Evolutionary conservation across 176 grass and related monocot species (phyloP).

Genomic region (Zea luxurians): DNA sequence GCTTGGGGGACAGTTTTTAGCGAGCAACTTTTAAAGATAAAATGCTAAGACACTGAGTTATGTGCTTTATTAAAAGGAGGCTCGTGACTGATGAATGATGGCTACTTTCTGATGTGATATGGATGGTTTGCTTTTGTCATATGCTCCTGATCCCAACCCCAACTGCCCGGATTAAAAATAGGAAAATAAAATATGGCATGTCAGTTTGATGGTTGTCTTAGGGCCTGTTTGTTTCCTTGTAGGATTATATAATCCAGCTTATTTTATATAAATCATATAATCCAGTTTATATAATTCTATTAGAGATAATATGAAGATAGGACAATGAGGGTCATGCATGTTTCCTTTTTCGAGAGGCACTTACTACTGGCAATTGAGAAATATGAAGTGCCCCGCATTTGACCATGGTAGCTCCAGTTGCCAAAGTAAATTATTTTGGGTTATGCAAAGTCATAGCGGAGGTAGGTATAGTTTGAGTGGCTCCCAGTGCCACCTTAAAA

Average conservation of each 20-base stretch:
- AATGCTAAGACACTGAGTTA: background rate
- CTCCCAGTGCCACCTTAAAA: background rate
- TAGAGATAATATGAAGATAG: constrained; percentile 36
- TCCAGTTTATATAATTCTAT: background rate
- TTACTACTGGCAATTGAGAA: constrained; percentile 24
- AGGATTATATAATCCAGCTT: too few species aligned
- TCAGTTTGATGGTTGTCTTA: constrained; percentile 11
- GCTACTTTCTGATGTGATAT: constrained; percentile 29
- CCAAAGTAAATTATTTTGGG: background rate
- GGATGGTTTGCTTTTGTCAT: constrained; percentile 29
- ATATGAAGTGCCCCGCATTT: constrained; percentile 24
- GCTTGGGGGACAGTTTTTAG: constrained; percentile 12
- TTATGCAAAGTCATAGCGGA: constrained; percentile 6
- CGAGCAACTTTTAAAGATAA: background rate
- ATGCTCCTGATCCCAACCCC: constrained; percentile 38
- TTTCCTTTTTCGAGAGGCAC: constrained; percentile 29
- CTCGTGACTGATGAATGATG: constrained; percentile 20
- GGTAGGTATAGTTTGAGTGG: background rate
- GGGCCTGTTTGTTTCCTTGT: too few species aligned
- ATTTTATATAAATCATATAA: too few species aligned
- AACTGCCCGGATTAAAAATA: constrained; percentile 39
- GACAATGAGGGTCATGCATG: constrained; percentile 36
- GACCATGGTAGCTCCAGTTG: constrained; percentile 19
- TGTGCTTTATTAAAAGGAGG: constrained; percentile 29
- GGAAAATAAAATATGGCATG: constrained; percentile 11